Evolutionary conservation across 2,329 filamentous ascomycete genomes (phyloP), one percentile per base, ranked within the genome.

Genomic region (Fusarium stilboides): DNA sequence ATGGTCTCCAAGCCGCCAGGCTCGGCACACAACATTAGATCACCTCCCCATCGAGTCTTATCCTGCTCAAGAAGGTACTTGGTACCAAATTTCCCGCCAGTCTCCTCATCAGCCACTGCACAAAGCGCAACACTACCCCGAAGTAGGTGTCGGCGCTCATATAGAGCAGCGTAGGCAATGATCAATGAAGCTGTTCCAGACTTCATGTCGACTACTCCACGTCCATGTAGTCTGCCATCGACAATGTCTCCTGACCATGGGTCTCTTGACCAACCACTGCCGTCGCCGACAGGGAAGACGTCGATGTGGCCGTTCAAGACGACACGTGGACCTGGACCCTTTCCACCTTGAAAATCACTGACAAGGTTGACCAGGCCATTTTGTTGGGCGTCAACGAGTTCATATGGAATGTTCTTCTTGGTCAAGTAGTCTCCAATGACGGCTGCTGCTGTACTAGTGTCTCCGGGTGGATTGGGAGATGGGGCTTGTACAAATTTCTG

Each of bases 231-330:
- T 34, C 56, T 44, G 2, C 40, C 49, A 46, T 45, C 40, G 1
- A 24, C 49, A 1, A 40, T 33, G 12, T 34, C 56, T 4, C 49
- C 49, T 1, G 56, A 59, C 56, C 56, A 59, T 2, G 56, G 50
- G 40, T 31, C 33, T 28, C 49, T 24, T 4, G 50, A 44, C 56
- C 49, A 55, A 1, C 33, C 49, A 2, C 24, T 31, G 8, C 40
- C 49, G 4, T 59, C 40, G 3, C 49, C 37, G 4, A 59, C 49
- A 3, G 50, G 56, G 2, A 55, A 46, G 14, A 55, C 40, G 17
- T 59, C 49, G 7, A 59, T n/a, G 26, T 58, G 56, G 5, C 56
- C 56, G 3, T 55, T 59, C 4, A 59, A 28, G 4, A 59, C 24
- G 4, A 59, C 33, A 1, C 26, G 56, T 1, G 24, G 56, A 2